A percentile compares a stretch with the other conserved stretches of the same genome.
phyloP scores from a whole-genome alignment of 2,329 filamentous ascomycete genomes.

The Arthrobotrys entomopaga region DNA sequence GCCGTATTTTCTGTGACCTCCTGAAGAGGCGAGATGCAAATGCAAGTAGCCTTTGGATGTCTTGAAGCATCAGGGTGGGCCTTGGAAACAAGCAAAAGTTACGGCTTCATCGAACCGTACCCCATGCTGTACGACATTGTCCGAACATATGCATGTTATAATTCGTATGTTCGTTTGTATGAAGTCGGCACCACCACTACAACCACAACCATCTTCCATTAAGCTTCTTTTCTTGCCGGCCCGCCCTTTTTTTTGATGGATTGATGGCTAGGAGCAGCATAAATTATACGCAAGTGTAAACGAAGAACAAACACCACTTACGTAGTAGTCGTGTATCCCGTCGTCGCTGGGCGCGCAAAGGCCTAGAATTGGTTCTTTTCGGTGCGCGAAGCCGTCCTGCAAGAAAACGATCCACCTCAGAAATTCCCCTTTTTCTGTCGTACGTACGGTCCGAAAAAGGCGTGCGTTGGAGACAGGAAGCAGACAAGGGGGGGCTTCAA shows the following conservation, averaged over 20 bases:
- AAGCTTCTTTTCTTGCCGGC: too few relatives aligned
- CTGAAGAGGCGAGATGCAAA: conserved; percentile 41
- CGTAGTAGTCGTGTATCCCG: conserved; percentile 26
- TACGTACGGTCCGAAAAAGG: conserved; percentile 34
- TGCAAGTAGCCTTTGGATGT: conserved; percentile 26
- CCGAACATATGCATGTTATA: not conserved
- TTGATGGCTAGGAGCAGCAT: not conserved
- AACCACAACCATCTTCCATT: too few relatives aligned
- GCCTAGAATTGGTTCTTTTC: conserved; percentile 28
- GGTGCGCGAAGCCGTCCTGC: conserved; percentile 25
- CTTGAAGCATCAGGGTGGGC: too few relatives aligned
- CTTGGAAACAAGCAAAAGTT: conserved; percentile 34
- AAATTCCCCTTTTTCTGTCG: conserved; percentile 52
- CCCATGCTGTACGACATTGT: conserved; percentile 35
- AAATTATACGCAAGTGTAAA: conserved; percentile 12
- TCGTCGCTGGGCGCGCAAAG: conserved; percentile 8
- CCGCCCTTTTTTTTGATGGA: not conserved
- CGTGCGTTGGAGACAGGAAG: conserved; percentile 41
- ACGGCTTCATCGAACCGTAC: conserved; percentile 32
- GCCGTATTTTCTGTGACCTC: conserved; percentile 9
- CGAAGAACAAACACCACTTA: conserved; percentile 37
- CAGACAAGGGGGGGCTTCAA: conserved; percentile 46
- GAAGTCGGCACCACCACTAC: too few relatives aligned
- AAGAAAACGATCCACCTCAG: conserved; percentile 51
- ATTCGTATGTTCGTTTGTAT: not conserved